Evolutionary conservation across 179 eudicot genomes (phyloP), one percentile per base, ranked within the genome.

Genomic region (Beta macrorhiza): DNA sequence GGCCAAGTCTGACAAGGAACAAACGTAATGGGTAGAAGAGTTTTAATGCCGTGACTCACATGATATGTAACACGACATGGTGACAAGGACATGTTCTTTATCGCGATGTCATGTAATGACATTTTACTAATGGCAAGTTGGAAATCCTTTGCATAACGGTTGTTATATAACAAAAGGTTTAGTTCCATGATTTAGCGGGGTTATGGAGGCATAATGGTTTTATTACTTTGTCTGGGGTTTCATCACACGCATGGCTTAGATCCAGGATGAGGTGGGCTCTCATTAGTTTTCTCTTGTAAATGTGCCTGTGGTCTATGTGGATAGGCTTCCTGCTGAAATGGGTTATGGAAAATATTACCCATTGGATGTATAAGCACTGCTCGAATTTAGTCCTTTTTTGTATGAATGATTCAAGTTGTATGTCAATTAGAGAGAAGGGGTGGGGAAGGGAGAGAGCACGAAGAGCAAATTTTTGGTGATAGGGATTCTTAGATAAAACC

Each of bases 381-480:
- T 44, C 67, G 56, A n/a, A 56, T 65, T 79, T 57, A 15, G 14
- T 42, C 14, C 25, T 29, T 15, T 2, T n/a, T 51, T 61, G 11
- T 49, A 15, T 51, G 70, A 47, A 47, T 70, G 29, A 47, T 70
- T 44, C 67, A 10, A 75, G 52, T 29, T 42, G 11, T 15, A 37
- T 59, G 25, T 0, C 0, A 29, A 57, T 37, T 11, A 58, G 25
- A 9, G 37, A 32, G 37, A 32, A 2, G 37, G 37, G 37, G 37
- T 32, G 0, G 9, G 49, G 19, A 5, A 8, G 53, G 25, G 5
- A 15, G 20, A 68, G 51, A 68, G 70, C 56, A 29, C 49, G 49
- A 44, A 63, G 57, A 80, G 72, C 55, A 80, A 5, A 32, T 6
- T 69, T 47, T 57, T 67, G 29, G 55, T 56, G 2, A 67, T 72